These are phyloP conservation scores for Aspergillus sparsus DNA, from an alignment of 495 filamentous ascomycete genomes.

Conservation along the genomic window DNA sequence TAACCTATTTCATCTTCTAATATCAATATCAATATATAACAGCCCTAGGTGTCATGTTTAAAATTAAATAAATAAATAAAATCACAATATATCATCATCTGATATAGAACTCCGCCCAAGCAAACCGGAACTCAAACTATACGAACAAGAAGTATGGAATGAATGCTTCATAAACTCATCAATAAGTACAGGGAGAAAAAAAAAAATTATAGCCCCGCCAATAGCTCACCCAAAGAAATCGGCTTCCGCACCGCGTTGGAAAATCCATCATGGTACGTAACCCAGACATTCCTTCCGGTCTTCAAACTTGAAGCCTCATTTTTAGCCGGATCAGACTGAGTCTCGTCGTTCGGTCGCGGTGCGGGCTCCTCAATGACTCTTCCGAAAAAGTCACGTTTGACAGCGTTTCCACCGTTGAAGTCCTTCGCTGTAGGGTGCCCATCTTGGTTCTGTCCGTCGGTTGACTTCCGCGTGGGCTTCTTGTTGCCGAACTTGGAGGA, in stretches of 20 bases:
- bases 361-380: slow-evolving; percentile 57
- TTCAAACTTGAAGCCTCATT: slow-evolving; percentile 34
- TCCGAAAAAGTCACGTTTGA: slow-evolving; percentile 92
- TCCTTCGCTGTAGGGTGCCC: slow-evolving; percentile 28
- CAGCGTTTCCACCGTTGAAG: slow-evolving; percentile 12
- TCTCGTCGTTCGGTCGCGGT: slow-evolving; percentile 29
- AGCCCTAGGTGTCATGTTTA: background rate
- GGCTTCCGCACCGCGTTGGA: slow-evolving; percentile 96
- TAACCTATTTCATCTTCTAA: too few relatives aligned
- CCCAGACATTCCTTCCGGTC: slow-evolving; percentile 72
- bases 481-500: slow-evolving; percentile 44
- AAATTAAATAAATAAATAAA: background rate
- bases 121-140: too few relatives aligned
- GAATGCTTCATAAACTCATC: slow-evolving; percentile 11
- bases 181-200: background rate
- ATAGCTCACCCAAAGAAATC: slow-evolving; percentile 79
- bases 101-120: too few relatives aligned
- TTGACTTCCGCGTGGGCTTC: slow-evolving; percentile 25
- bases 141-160: too few relatives aligned
- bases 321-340: slow-evolving; percentile 21
- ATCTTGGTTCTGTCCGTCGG: slow-evolving; percentile 44
- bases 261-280: slow-evolving; percentile 93
- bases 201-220: slow-evolving; percentile 48
- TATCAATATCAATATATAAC: too few relatives aligned
- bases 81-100: too few relatives aligned